phyloP scores from a whole-genome alignment of 1,284 basidiomycete species.

The Cutaneotrichosporon daszewskae region DNA sequence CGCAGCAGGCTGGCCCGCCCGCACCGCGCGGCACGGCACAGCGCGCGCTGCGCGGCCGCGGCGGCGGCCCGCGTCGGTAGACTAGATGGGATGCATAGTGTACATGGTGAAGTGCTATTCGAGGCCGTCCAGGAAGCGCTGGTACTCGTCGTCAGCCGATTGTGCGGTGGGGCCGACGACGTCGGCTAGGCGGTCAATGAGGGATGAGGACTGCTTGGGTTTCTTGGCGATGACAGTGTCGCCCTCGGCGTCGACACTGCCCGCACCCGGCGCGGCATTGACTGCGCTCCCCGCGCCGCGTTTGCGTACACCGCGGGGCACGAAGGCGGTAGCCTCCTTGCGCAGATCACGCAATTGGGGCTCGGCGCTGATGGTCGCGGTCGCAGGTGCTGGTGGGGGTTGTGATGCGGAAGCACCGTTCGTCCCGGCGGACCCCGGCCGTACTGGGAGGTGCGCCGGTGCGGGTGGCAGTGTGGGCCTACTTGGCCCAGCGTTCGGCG shows the following conservation, averaged over 20 bases:
- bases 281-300: slow-evolving; percentile 17
- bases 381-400: slow-evolving; percentile 4
- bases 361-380: slow-evolving; percentile 70
- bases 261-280: slow-evolving; percentile 40
- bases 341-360: slow-evolving; percentile 83
- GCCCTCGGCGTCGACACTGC: slow-evolving; percentile 36
- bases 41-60: slow-evolving; percentile 69
- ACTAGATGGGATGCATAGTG: slow-evolving; percentile 4
- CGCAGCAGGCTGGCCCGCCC: slow-evolving; percentile 60
- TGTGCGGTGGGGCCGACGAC: slow-evolving; percentile 23
- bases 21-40: slow-evolving; percentile 78
- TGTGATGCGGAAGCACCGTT: too few species aligned
- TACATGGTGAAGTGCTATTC: slow-evolving; percentile 1
- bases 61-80: slow-evolving; percentile 13
- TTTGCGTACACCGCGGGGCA: slow-evolving; percentile 55
- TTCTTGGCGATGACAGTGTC: slow-evolving; percentile 23
- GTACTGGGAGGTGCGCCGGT: not conserved
- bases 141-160: slow-evolving; percentile 14
- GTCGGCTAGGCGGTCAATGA: slow-evolving; percentile 41
- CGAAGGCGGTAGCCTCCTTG: slow-evolving; percentile 83
- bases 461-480: not conserved
- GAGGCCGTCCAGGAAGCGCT: slow-evolving; percentile 14
- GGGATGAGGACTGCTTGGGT: slow-evolving; percentile 17
- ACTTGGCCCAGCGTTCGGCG: not conserved
- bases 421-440: slow-evolving; percentile 3